Evolutionary conservation across 1,284 basidiomycete genomes (phyloP).

Genomic region (Exobasidium cylindrosporum): DNA sequence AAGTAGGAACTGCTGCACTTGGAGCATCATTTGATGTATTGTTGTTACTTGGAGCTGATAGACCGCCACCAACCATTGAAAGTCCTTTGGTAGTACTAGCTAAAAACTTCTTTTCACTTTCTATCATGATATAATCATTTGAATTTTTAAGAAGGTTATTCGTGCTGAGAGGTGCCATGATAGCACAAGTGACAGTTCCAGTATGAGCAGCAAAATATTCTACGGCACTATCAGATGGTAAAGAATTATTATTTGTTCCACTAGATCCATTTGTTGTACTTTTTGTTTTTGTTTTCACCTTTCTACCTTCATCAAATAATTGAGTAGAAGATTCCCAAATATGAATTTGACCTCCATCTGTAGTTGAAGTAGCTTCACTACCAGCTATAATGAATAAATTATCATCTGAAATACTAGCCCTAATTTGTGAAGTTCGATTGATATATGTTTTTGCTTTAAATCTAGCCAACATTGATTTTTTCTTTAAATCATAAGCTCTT

Average conservation of each 20-base stretch:
- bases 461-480: conserved; percentile 35
- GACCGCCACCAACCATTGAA: not conserved
- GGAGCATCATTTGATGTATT: not conserved
- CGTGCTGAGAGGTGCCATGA: conserved; percentile 34
- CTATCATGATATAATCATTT: conserved; percentile 25
- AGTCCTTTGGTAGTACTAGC: not conserved
- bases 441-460: conserved; percentile 34
- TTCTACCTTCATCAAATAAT: not conserved
- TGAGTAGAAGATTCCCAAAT: conserved; percentile 36
- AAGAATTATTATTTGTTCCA: not conserved
- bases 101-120: not conserved
- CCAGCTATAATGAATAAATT: conserved; percentile 52
- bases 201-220: conserved; percentile 30
- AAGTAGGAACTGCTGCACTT: not conserved
- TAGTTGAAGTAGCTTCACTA: conserved; percentile 46
- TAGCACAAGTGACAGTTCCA: conserved; percentile 32
- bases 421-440: conserved; percentile 51
- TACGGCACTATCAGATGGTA: conserved; percentile 11
- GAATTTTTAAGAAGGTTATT: conserved; percentile 19
- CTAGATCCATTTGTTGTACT: not conserved
- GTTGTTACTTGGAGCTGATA: not conserved
- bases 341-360: conserved; percentile 24
- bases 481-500: conserved; percentile 50
- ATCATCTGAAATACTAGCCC: conserved; percentile 50
- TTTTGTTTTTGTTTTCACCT: not conserved